These are phyloP conservation scores for Nitzschia sp. DNA, from an alignment of 108 stramenopile species.

Conservation along the genomic window DNA sequence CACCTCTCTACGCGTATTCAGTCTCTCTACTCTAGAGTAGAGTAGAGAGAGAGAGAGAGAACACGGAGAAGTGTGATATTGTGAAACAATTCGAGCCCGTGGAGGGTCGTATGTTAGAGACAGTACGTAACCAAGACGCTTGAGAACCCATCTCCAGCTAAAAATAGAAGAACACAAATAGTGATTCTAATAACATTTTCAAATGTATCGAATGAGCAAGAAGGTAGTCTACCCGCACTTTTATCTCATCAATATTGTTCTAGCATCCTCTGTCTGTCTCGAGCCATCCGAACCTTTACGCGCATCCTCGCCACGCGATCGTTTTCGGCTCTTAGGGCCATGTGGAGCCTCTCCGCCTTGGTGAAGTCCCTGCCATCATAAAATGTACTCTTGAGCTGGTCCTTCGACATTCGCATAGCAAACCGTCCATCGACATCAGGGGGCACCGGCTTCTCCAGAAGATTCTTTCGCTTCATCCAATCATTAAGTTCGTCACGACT, in stretches of 20 bases:
- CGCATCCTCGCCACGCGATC: conserved; percentile 38
- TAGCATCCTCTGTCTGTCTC: neutral
- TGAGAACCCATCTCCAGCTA: neutral
- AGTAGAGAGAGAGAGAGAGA: too few species aligned
- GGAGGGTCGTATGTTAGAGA: too few species aligned
- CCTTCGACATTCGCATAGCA: conserved; percentile 42
- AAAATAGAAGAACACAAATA: too few species aligned
- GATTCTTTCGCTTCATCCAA: conserved; percentile 34
- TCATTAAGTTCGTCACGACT: conserved; percentile 24
- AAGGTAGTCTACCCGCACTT: too few species aligned
- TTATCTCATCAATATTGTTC: too few species aligned
- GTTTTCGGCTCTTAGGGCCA: conserved; percentile 38
- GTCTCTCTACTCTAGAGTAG: too few species aligned
- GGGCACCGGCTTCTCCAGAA: conserved; percentile 11
- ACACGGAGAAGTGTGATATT: neutral
- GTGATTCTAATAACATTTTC: too few species aligned
- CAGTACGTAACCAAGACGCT: too few species aligned
- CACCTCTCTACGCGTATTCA: too few species aligned
- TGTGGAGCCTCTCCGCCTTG: conserved; percentile 25
- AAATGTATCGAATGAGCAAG: too few species aligned
- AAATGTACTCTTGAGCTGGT: conserved; percentile 33
- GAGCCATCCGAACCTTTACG: conserved; percentile 31
- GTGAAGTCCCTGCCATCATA: conserved; percentile 8
- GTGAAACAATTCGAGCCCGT: neutral
- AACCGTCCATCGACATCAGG: conserved; percentile 25